A percentile compares a stretch with the other conserved stretches of the same genome.
Conservation (phyloP, 1,139 yeast genomes). For the Pichia sp. region DNA sequence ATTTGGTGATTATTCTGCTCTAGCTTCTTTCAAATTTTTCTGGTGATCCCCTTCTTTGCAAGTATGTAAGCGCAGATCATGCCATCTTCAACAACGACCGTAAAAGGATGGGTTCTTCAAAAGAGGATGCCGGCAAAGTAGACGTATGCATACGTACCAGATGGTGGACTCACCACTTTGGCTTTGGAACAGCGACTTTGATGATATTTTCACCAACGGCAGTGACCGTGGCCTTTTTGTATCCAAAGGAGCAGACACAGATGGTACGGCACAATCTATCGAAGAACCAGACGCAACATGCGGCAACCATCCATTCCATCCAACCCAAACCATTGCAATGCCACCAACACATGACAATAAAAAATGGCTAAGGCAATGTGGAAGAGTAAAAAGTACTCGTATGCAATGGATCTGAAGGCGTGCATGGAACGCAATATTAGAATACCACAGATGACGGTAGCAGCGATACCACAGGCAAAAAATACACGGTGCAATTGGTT, state of each 20-base stretch:
- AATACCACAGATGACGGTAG: constrained; percentile 37
- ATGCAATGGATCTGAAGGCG: constrained; percentile 43
- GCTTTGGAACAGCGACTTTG: constrained; percentile 39
- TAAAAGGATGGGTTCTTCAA: constrained; percentile 41
- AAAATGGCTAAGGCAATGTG: constrained; percentile 37
- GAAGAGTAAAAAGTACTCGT: constrained; percentile 39
- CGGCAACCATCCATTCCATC: constrained; percentile 42
- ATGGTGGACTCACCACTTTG: constrained; percentile 35
- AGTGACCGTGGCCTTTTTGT: constrained; percentile 28
- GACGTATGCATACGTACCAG: constrained; percentile 47
- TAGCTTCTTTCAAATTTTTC: constrained; percentile 24
- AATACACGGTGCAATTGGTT: constrained; percentile 31
- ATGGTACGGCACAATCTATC: constrained; percentile 37
- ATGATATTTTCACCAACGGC: constrained; percentile 36
- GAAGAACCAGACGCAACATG: constrained; percentile 36
- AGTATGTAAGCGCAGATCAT: constrained; percentile 33
- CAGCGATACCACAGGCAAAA: constrained; percentile 35
- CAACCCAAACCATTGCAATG: constrained; percentile 40
- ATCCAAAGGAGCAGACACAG: constrained; percentile 37
- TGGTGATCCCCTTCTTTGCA: constrained; percentile 33
- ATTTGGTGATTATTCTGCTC: constrained; percentile 16
- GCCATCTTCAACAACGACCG: constrained; percentile 27
- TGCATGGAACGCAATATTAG: constrained; percentile 44
- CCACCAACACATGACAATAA: constrained; percentile 39
- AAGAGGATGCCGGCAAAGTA: constrained; percentile 20